Percentiles rank a stretch among this genome's conserved stretches.
phyloP scores from a whole-genome alignment of 257 asterid genomes.

The Gardenia jasminoides region DNA sequence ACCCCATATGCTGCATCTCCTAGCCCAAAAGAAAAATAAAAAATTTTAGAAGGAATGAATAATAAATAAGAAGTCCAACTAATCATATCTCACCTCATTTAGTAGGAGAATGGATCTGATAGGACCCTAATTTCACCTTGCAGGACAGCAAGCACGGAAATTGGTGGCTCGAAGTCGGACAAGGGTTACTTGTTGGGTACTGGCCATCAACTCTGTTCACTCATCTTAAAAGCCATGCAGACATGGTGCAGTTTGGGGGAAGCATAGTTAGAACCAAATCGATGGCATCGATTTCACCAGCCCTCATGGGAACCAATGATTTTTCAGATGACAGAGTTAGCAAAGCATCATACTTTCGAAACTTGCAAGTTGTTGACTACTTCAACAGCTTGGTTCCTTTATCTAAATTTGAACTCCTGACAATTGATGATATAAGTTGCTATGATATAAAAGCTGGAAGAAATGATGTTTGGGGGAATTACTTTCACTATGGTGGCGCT shows the following conservation, averaged over 20 bases:
- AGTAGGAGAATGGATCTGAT: not conserved
- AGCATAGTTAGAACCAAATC: slow-evolving; percentile 74
- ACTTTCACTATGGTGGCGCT: slow-evolving; percentile 92
- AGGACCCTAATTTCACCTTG: not conserved
- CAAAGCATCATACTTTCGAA: slow-evolving; percentile 80
- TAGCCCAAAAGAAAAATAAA: too few species aligned
- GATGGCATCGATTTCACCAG: slow-evolving; percentile 58
- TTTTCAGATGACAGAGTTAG: slow-evolving; percentile 80
- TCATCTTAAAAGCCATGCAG: slow-evolving; percentile 68
- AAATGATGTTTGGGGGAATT: slow-evolving; percentile 85
- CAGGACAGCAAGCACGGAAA: slow-evolving; percentile 97
- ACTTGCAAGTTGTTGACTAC: slow-evolving; percentile 88
- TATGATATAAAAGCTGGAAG: slow-evolving; percentile 76
- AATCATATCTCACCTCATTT: not conserved
- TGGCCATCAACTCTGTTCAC: slow-evolving; percentile 82
- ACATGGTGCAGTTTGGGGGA: slow-evolving; percentile 92
- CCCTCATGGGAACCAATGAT: slow-evolving; percentile 97
- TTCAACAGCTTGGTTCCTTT: slow-evolving; percentile 75
- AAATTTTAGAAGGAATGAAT: too few species aligned
- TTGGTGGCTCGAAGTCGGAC: slow-evolving; percentile 93
- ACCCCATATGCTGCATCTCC: too few species aligned
- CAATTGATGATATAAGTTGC: slow-evolving; percentile 76
- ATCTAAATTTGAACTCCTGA: slow-evolving; percentile 66
- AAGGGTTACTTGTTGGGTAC: slow-evolving; percentile 77
- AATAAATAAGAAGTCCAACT: not conserved